Evolutionary conservation across 1,284 basidiomycete genomes (phyloP), one percentile per base, ranked within the genome.

Genomic region (Rhodotorula mucilaginosa): DNA sequence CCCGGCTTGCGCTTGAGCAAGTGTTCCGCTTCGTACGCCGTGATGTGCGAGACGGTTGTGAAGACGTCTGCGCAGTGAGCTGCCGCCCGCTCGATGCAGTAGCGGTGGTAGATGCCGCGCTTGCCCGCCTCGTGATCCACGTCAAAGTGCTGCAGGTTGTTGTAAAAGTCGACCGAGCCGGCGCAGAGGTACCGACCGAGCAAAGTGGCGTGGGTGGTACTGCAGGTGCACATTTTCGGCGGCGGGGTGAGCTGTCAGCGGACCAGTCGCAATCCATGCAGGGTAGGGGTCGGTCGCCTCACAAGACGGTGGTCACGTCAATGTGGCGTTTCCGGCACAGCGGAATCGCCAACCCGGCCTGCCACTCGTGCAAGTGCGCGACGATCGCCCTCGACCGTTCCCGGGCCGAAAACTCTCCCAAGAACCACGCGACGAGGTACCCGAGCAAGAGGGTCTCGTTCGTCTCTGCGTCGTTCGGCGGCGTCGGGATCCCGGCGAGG

Each of bases 351-450:
- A 98, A 88, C 69, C 96, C 96, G 10, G 94, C 95, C 81, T 98
- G 95, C 96, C 96, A 99, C 83, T 99, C 96, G 84, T 99, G 96
- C 85, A 99, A 97, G 83, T 98, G 96, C 73, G 93, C 94, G 74
- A 98, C 87, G 77, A 99, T 91, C 60, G 95, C 92, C 18, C 88
- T 94, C 88, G 70, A 89, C 26, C 74, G 73, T 65, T 79, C 78
- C 47, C 74, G 72, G 10, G 76, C 70, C 7, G 77, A 73, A 67
- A 78, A 79, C 78, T 97, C 95, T 78, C 96, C 96, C 34, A 99
- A 86, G 85, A 99, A 98, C 96, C 96, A 99, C n/a, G 96, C 93
- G 65, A 96, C 91, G 74, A 99, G 88, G 83, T 99, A 98, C n/a
- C 96, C 96, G 83, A 98, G 95, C 69, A 97, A 85, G 80, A 99